These are phyloP conservation scores for Crithidia thermophila DNA, from an alignment of 208 protist species.

Conservation along the genomic window DNA sequence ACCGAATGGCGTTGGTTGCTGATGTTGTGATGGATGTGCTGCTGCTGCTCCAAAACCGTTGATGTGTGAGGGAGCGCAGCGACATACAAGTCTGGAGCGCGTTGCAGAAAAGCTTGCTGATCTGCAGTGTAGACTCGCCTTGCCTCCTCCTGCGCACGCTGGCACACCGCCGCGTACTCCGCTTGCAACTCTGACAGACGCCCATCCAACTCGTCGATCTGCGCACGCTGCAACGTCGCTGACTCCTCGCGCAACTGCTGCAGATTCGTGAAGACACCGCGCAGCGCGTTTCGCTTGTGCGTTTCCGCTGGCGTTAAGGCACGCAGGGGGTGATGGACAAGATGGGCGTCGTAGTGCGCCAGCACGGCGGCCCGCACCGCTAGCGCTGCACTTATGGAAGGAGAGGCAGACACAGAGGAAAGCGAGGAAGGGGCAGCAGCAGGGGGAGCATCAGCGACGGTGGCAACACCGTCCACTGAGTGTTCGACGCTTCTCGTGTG, in stretches of 20 bases:
- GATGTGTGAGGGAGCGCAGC: background rate
- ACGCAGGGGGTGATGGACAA: slow-evolving; percentile 3
- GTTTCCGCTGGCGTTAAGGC: background rate
- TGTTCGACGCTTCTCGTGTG: no score
- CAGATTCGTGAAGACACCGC: slow-evolving; percentile 7
- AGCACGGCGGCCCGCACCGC: slow-evolving; percentile 18
- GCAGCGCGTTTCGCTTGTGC: background rate
- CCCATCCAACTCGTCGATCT: background rate
- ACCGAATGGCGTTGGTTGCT: background rate
- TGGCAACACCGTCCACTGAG: no score
- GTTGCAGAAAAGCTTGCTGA: slow-evolving; percentile 76
- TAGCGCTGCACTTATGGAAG: no score
- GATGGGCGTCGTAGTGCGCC: background rate
- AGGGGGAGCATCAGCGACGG: background rate
- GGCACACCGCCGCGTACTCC: slow-evolving; percentile 24
- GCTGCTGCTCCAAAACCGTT: background rate
- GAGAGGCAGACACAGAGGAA: no score
- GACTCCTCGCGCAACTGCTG: background rate
- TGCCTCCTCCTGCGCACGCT: slow-evolving; percentile 36
- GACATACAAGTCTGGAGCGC: slow-evolving; percentile 79
- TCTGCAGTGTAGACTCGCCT: slow-evolving; percentile 54
- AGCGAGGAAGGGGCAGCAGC: no score
- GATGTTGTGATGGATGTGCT: background rate
- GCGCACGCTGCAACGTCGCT: background rate
- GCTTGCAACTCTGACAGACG: background rate